These are phyloP conservation scores for Trichoderma koningii DNA, from an alignment of 2,329 filamentous ascomycete species.

Conservation along the genomic window DNA sequence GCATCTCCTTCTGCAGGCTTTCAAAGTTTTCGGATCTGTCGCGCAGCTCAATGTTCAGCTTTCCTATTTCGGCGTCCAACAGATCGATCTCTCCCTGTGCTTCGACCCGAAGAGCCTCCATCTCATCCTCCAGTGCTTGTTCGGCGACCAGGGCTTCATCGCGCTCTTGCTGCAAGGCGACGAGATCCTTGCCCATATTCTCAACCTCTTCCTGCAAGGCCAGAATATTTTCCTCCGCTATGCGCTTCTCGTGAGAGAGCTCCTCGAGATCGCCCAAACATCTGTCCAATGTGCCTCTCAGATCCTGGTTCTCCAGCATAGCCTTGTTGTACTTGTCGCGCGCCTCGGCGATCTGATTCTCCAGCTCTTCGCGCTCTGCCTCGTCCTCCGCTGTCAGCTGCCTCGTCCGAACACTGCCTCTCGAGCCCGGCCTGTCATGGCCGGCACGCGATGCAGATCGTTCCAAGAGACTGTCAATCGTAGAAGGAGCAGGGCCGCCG, in stretches of 20 bases:
- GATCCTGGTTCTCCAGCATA: conserved; percentile 85
- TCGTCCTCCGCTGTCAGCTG: conserved; percentile 67
- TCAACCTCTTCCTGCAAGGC: conserved; percentile 81
- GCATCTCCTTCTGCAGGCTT: conserved; percentile 91
- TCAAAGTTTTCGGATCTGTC: conserved; percentile 84
- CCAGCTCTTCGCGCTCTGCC: conserved; percentile 79
- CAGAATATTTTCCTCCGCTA: conserved; percentile 59
- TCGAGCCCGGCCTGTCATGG: conserved; percentile 71
- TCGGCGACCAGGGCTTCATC: conserved; percentile 69
- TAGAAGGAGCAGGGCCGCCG: conserved; percentile 61
- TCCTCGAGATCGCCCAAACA: conserved; percentile 79
- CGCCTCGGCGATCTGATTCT: conserved; percentile 78
- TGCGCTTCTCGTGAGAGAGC: conserved; percentile 63
- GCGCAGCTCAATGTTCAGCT: conserved; percentile 69
- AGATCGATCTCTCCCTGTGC: conserved; percentile 67
- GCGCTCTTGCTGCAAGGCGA: conserved; percentile 77
- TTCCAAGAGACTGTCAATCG: conserved; percentile 89
- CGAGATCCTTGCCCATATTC: conserved; percentile 75
- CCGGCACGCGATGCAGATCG: conserved; percentile 84
- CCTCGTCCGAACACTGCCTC: conserved; percentile 68
- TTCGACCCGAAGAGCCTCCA: conserved; percentile 61
- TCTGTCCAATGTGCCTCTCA: conserved; percentile 79
- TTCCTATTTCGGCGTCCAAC: conserved; percentile 70
- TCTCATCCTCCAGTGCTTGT: conserved; percentile 55
- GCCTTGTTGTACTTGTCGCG: conserved; percentile 85